Percentiles rank a stretch among this genome's conserved stretches.
Evolutionary conservation across 225 moss, liverwort and hornwort genomes (phyloP).

Genomic region (Marchantia paleacea): DNA sequence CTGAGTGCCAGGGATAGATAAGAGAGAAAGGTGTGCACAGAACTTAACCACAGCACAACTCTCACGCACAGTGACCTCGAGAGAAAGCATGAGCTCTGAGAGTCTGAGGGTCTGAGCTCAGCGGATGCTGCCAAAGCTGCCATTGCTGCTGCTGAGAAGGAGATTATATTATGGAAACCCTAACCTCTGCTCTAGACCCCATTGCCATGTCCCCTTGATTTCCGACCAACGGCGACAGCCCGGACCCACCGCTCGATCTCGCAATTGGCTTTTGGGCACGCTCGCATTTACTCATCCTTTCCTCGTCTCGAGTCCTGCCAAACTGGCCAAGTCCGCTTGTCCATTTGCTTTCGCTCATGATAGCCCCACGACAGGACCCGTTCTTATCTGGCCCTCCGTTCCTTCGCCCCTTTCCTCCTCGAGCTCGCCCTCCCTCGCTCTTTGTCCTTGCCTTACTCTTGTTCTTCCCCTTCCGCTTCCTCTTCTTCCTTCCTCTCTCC

Average conservation of each 20-base stretch:
- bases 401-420: background rate
- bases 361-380: slow-evolving; percentile 6
- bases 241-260: slow-evolving; percentile 20
- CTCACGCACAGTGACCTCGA: slow-evolving; percentile 16
- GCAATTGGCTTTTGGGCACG: slow-evolving; percentile 21
- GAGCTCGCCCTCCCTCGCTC: background rate
- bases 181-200: background rate
- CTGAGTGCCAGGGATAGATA: slow-evolving; percentile 26
- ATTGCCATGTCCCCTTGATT: slow-evolving; percentile 20
- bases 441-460: background rate
- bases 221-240: slow-evolving; percentile 23
- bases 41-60: slow-evolving; percentile 10
- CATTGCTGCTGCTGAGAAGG: background rate
- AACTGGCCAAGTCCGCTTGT: background rate
- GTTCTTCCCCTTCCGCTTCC: no score
- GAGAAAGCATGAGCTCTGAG: background rate
- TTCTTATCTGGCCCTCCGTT: slow-evolving; percentile 3
- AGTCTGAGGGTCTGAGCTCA: no score
- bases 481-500: background rate
- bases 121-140: no score
- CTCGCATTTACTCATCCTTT: slow-evolving; percentile 16
- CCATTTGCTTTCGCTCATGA: slow-evolving; percentile 8
- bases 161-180: slow-evolving; percentile 10
- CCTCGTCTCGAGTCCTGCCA: slow-evolving; percentile 9
- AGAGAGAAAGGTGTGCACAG: slow-evolving; percentile 15